phyloP scores from a whole-genome alignment of 768 basidiomycete species.

The Aureoboletus auriporus region DNA sequence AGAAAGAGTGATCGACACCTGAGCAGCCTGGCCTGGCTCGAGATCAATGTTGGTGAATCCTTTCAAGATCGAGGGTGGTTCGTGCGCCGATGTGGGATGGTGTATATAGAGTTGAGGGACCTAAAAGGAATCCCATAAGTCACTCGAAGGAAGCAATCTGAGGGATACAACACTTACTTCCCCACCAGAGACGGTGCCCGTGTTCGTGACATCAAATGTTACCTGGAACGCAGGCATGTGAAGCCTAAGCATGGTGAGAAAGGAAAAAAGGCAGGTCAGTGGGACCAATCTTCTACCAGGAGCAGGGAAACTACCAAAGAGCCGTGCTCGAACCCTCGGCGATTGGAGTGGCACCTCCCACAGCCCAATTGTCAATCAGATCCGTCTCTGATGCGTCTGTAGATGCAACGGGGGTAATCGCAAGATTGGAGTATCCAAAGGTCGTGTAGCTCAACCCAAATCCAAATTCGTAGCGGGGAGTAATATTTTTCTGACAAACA shows the following conservation, averaged over 20 bases:
- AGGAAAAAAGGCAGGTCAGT: neutral
- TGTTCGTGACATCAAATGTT: slow-evolving; percentile 64
- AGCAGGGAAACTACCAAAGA: slow-evolving; percentile 43
- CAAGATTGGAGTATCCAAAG: slow-evolving; percentile 66
- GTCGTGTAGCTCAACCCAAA: slow-evolving; percentile 85
- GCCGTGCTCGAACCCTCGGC: slow-evolving; percentile 59
- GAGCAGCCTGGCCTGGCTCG: slow-evolving; percentile 40
- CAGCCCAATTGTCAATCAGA: slow-evolving; percentile 50
- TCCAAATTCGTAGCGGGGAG: slow-evolving; percentile 85
- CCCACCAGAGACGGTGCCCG: slow-evolving; percentile 55
- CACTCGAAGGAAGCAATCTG: too few species aligned
- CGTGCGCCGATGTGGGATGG: slow-evolving; percentile 56
- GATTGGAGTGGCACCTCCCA: slow-evolving; percentile 50
- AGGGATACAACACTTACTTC: slow-evolving; percentile 43
- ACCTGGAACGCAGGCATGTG: slow-evolving; percentile 62
- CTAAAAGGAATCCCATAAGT: slow-evolving; percentile 27
- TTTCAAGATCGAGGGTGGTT: slow-evolving; percentile 68
- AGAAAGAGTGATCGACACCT: slow-evolving; percentile 55
- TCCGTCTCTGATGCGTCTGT: slow-evolving; percentile 29
- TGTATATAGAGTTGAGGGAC: slow-evolving; percentile 75
- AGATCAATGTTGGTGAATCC: slow-evolving; percentile 65
- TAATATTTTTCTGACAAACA: slow-evolving; percentile 52
- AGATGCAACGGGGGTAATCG: slow-evolving; percentile 38
- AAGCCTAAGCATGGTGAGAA: slow-evolving; percentile 37
- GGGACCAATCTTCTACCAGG: neutral